These are phyloP conservation scores for Saccharomyces hybrid DNA, from an alignment of 1,139 yeast genomes.

Conservation along the genomic window DNA sequence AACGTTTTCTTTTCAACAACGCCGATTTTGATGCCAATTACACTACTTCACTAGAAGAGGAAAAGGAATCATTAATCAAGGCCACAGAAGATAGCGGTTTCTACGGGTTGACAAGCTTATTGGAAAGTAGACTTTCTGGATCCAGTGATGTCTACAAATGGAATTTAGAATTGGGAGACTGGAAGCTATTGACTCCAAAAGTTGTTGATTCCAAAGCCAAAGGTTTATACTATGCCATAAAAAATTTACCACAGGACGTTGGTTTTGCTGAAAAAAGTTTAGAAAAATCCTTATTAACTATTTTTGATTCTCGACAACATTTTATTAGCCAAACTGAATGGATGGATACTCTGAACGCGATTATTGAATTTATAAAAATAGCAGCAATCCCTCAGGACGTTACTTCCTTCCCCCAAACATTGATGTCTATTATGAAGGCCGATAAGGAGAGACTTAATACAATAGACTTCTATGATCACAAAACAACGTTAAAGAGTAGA, in stretches of 20 bases:
- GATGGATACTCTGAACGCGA: conserved; percentile 4
- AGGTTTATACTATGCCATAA: conserved; percentile 20
- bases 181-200: conserved; percentile 26
- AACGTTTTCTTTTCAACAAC: conserved; percentile 46
- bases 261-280: conserved; percentile 5
- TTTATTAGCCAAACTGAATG: conserved; percentile 8
- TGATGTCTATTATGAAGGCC: neutral
- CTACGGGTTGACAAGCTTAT: conserved; percentile 19
- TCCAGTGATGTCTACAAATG: conserved; percentile 17
- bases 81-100: conserved; percentile 23
- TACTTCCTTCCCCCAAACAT: neutral
- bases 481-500: conserved; percentile 15
- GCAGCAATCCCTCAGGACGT: neutral
- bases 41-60: conserved; percentile 43
- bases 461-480: conserved; percentile 13
- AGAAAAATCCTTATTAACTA: conserved; percentile 3
- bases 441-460: conserved; percentile 8
- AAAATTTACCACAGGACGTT: conserved; percentile 5
- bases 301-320: conserved; percentile 1
- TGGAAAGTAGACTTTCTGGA: conserved; percentile 6
- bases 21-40: conserved; percentile 53
- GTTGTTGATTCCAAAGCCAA: conserved; percentile 12
- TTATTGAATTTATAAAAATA: neutral
- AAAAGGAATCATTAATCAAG: conserved; percentile 23
- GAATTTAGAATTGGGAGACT: conserved; percentile 24